phyloP scores from a whole-genome alignment of 176 grass and related monocot species.

The sorghum (Sorghum bicolor) region DNA sequence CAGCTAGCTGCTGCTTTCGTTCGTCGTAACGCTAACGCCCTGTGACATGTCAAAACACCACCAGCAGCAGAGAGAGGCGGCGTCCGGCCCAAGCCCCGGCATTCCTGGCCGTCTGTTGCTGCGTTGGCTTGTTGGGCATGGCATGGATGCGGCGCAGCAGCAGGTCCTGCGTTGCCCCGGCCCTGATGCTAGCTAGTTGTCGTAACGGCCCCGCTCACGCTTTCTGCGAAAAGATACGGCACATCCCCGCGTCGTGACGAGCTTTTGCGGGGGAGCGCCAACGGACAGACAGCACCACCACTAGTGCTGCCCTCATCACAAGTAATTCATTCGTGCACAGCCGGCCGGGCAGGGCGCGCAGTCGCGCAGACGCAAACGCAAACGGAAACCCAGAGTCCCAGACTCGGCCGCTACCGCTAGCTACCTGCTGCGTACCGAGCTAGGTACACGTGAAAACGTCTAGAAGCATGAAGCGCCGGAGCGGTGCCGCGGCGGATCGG shows the following conservation, averaged over 20 bases:
- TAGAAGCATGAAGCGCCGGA: not conserved
- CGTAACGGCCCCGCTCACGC: conserved; percentile 28
- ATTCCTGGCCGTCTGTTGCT: not conserved
- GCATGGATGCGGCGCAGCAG: not conserved
- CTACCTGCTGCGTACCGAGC: too few relatives aligned
- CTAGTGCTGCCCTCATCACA: not conserved
- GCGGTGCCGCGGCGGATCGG: too few relatives aligned
- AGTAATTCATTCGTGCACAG: not conserved
- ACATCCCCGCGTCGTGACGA: not conserved
- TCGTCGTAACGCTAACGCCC: conserved; percentile 23
- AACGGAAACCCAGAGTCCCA: too few relatives aligned
- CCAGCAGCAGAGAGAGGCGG: not conserved
- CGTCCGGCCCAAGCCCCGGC: not conserved
- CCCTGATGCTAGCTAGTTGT: not conserved
- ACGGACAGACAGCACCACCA: not conserved
- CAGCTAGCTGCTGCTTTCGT: not conserved
- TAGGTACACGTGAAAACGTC: not conserved
- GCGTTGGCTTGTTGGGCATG: too few relatives aligned
- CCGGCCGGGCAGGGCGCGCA: too few relatives aligned
- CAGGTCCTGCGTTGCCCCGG: not conserved
- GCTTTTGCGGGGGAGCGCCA: not conserved
- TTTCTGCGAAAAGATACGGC: not conserved
- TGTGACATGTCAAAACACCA: conserved; percentile 25
- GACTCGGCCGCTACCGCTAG: too few relatives aligned
- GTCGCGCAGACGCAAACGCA: not conserved